Evolutionary conservation across 2,329 filamentous ascomycete species (phyloP).

Genomic region (Ophiostoma tasmaniense): DNA sequence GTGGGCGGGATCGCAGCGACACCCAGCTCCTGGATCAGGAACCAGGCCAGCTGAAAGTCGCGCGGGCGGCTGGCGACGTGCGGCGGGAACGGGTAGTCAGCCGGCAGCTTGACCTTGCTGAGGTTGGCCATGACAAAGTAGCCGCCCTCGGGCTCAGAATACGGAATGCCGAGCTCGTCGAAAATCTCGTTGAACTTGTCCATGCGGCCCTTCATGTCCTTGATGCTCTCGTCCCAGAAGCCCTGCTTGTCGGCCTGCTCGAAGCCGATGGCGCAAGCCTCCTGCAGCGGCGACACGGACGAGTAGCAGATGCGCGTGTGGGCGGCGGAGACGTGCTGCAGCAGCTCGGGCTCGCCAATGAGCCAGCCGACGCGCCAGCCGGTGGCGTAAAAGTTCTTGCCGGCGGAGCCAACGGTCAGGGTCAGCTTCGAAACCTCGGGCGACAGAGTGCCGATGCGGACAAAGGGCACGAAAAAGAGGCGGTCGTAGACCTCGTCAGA

Average conservation of each 20-base stretch:
- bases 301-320: conserved; percentile 96
- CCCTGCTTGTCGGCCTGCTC: conserved; percentile 76
- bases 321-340: conserved; percentile 84
- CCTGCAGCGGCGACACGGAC: conserved; percentile 85
- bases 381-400: conserved; percentile 97
- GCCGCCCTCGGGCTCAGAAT: conserved; percentile 88
- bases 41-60: conserved; percentile 94
- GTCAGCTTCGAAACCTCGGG: conserved; percentile 83
- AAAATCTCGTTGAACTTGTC: conserved; percentile 76
- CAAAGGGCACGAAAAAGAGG: conserved; percentile 92
- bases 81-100: conserved; percentile 76
- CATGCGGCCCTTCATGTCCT: conserved; percentile 86
- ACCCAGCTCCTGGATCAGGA: conserved; percentile 91
- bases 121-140: conserved; percentile 98
- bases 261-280: conserved; percentile 88
- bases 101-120: conserved; percentile 73
- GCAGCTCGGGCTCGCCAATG: conserved; percentile 78
- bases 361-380: conserved; percentile 95
- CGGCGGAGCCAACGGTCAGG: conserved; percentile 87
- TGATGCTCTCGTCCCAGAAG: conserved; percentile 80
- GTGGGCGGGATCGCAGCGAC: conserved; percentile 94
- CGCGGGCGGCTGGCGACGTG: conserved; percentile 80
- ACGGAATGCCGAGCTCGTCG: conserved; percentile 66
- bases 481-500: conserved; percentile 92
- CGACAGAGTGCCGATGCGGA: conserved; percentile 80